A percentile compares a stretch with the other conserved stretches of the same genome.
phyloP scores from a whole-genome alignment of 495 filamentous ascomycete species.

The Penicillium paradoxum region DNA sequence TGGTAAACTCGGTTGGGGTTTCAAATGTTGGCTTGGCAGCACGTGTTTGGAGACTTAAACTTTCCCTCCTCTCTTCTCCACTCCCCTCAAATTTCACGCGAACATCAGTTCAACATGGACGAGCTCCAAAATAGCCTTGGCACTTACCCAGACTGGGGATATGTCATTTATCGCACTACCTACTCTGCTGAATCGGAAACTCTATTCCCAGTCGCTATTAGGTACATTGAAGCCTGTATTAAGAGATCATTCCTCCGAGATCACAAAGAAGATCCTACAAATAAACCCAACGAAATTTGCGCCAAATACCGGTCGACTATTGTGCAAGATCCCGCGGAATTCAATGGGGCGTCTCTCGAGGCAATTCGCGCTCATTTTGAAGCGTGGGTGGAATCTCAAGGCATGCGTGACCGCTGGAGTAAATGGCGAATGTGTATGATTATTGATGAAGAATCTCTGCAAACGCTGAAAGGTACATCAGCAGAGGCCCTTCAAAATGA shows the following conservation, averaged over 20 bases:
- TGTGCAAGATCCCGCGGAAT: slow-evolving; percentile 8
- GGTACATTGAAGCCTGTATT: slow-evolving; percentile 9
- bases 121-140: slow-evolving; percentile 7
- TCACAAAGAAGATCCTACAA: not conserved
- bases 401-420: not conserved
- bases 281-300: not conserved
- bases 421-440: slow-evolving; percentile 8
- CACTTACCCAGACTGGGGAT: slow-evolving; percentile 9
- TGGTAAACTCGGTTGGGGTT: too few species aligned
- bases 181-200: slow-evolving; percentile 10
- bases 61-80: too few species aligned
- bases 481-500: too few species aligned
- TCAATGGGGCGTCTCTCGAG: slow-evolving; percentile 10
- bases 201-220: slow-evolving; percentile 7
- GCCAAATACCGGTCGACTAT: slow-evolving; percentile 8
- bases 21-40: too few species aligned
- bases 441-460: slow-evolving; percentile 10
- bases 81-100: too few species aligned
- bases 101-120: too few species aligned
- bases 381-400: slow-evolving; percentile 7
- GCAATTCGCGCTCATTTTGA: slow-evolving; percentile 15
- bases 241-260: not conserved
- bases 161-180: slow-evolving; percentile 12
- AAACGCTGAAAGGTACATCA: slow-evolving; percentile 1
- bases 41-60: too few species aligned